Conservation (phyloP, 108 stramenopile species). For the Pseudonitzschia pungens region DNA sequence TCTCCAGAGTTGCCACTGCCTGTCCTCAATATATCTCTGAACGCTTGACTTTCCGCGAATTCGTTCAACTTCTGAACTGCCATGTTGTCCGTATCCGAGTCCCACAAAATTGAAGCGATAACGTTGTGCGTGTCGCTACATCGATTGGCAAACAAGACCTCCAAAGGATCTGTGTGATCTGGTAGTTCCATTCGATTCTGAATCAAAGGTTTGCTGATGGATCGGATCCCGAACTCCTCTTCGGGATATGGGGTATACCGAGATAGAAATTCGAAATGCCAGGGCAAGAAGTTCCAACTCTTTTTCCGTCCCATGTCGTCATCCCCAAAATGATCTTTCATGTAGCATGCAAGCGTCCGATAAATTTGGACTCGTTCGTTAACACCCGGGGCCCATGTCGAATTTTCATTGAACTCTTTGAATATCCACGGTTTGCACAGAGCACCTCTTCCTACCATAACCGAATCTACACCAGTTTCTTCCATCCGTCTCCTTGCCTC, state of each 20-base stretch:
- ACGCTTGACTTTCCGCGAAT: constrained; percentile 34
- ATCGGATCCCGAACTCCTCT: constrained; percentile 9
- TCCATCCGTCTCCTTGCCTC: constrained; percentile 40
- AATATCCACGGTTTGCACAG: constrained; percentile 51
- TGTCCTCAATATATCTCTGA: constrained; percentile 21
- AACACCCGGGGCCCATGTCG: constrained; percentile 23
- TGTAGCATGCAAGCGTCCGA: constrained; percentile 32
- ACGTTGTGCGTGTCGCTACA: constrained; percentile 25
- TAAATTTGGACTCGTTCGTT: constrained; percentile 39
- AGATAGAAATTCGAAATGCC: constrained; percentile 51
- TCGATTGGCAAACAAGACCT: constrained; percentile 29
- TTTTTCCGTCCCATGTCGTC: constrained; percentile 45
- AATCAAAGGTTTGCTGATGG: constrained; percentile 26
- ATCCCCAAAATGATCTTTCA: constrained; percentile 49
- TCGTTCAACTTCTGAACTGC: constrained; percentile 25
- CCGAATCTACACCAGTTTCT: constrained; percentile 36
- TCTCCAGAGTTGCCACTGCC: not conserved
- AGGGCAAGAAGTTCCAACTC: constrained; percentile 49
- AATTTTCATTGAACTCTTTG: constrained; percentile 21
- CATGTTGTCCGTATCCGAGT: constrained; percentile 12
- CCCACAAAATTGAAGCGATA: constrained; percentile 41
- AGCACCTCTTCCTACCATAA: constrained; percentile 55
- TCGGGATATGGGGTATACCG: constrained; percentile 35
- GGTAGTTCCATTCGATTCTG: constrained; percentile 25
- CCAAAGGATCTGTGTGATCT: constrained; percentile 29